phyloP scores from a whole-genome alignment of 352 stramenopile genomes.

The Phytophthora sp. region DNA sequence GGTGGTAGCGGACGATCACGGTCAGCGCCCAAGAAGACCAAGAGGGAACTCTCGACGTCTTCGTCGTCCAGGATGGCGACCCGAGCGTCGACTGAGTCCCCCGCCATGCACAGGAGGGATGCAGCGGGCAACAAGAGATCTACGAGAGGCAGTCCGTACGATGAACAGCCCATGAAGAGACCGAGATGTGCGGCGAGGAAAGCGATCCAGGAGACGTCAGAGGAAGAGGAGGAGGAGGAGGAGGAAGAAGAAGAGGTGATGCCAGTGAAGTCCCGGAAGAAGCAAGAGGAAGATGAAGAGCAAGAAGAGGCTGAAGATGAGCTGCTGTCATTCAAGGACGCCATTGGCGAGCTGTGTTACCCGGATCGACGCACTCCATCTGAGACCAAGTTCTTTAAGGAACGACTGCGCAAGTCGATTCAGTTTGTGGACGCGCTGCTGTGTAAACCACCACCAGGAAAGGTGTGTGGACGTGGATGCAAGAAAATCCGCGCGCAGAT shows the following conservation, averaged over 20 bases:
- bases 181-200: conserved; percentile 29
- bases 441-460: conserved; percentile 57
- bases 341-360: conserved; percentile 72
- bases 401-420: conserved; percentile 67
- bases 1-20: background rate
- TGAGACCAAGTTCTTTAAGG: conserved; percentile 72
- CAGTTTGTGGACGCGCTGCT: conserved; percentile 75
- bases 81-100: conserved; percentile 21
- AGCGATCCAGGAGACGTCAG: conserved; percentile 26
- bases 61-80: conserved; percentile 6
- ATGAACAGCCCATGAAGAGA: conserved; percentile 33
- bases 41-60: conserved; percentile 6
- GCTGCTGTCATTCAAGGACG: conserved; percentile 43
- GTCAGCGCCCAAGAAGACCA: conserved; percentile 20
- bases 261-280: conserved; percentile 8
- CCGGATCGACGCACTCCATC: conserved; percentile 49
- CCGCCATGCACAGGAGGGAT: conserved; percentile 30
- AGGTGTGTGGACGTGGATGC: conserved; percentile 53
- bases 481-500: conserved; percentile 64
- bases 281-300: conserved; percentile 15
- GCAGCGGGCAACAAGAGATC: conserved; percentile 16
- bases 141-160: conserved; percentile 9
- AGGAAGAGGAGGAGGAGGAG: conserved; percentile 29
- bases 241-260: conserved; percentile 29
- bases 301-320: conserved; percentile 23